Evolutionary conservation across 192 early-diverging fungal genomes (phyloP).

Genomic region (Mortierella hygrophila): DNA sequence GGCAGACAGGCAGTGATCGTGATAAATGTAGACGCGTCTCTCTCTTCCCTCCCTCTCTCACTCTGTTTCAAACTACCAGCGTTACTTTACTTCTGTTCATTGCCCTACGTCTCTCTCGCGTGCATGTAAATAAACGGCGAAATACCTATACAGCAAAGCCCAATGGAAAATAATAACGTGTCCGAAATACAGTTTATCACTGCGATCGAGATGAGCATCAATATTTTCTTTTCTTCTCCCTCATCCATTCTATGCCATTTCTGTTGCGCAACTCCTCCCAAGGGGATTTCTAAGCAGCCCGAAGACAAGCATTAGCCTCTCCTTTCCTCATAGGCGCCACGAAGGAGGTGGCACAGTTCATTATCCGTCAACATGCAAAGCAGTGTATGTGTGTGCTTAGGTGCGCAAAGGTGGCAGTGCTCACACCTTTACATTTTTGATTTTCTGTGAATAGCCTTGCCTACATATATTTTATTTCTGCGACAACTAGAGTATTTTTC

Average conservation of each 20-base stretch:
- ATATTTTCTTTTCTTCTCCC: too few relatives aligned
- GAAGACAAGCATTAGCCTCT: too few relatives aligned
- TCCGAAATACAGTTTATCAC: too few relatives aligned
- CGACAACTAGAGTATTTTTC: neutral
- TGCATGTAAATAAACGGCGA: too few relatives aligned
- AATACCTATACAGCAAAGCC: too few relatives aligned
- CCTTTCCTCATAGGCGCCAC: too few relatives aligned
- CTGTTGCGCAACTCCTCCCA: too few relatives aligned
- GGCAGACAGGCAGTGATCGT: neutral
- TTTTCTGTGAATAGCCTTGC: neutral
- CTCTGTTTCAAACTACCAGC: neutral
- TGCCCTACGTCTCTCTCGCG: too few relatives aligned
- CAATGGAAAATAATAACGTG: too few relatives aligned
- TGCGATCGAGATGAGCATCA: too few relatives aligned
- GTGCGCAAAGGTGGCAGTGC: neutral
- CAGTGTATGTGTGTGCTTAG: neutral
- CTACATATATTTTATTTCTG: neutral
- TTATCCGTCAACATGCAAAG: neutral
- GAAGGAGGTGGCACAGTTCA: neutral
- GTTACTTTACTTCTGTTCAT: neutral
- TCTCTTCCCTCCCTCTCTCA: neutral
- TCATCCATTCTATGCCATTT: too few relatives aligned
- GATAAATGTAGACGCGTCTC: neutral
- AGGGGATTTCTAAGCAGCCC: too few relatives aligned
- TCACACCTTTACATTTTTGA: neutral